phyloP scores from a whole-genome alignment of 371 early-diverging fungal genomes.

The Basidiobolus meristosporus region DNA sequence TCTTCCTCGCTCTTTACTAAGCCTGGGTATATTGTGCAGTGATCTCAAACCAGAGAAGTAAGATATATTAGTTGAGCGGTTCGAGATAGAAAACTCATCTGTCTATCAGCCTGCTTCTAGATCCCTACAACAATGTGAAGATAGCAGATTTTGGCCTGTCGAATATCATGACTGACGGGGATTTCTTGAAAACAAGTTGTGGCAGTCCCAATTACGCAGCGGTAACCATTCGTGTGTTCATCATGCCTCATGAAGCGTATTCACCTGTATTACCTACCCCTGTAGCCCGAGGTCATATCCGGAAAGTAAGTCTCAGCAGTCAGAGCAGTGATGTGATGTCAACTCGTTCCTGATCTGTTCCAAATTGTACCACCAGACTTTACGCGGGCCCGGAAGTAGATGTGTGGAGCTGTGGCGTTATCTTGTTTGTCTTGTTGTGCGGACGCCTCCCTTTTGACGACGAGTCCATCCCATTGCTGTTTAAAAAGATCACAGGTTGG shows the following conservation, averaged over 20 bases:
- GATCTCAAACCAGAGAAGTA: constrained; percentile 75
- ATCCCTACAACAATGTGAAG: constrained; percentile 89
- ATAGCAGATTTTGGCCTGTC: constrained; percentile 95
- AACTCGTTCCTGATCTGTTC: neutral
- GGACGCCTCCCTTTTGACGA: constrained; percentile 98
- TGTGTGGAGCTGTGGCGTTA: constrained; percentile 98
- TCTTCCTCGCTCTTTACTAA: constrained; percentile 5
- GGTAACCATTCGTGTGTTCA: constrained; percentile 12
- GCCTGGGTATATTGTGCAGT: constrained; percentile 15
- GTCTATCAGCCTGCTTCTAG: constrained; percentile 71
- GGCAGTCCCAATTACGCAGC: constrained; percentile 80
- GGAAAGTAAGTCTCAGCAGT: constrained; percentile 36
- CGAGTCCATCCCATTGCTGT: constrained; percentile 88
- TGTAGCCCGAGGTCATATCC: constrained; percentile 82
- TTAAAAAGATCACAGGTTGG: constrained; percentile 75
- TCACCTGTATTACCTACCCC: neutral
- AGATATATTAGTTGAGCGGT: too few species aligned
- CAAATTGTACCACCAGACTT: constrained; percentile 13
- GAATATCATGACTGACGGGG: constrained; percentile 88
- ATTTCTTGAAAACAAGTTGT: constrained; percentile 89
- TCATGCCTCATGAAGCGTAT: neutral
- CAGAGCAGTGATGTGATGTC: neutral
- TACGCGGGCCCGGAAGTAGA: constrained; percentile 98
- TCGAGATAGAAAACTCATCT: too few species aligned
- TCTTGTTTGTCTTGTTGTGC: constrained; percentile 98